Conservation (phyloP, 1,284 basidiomycete genomes). For the Cutaneotrichosporon sp. region DNA sequence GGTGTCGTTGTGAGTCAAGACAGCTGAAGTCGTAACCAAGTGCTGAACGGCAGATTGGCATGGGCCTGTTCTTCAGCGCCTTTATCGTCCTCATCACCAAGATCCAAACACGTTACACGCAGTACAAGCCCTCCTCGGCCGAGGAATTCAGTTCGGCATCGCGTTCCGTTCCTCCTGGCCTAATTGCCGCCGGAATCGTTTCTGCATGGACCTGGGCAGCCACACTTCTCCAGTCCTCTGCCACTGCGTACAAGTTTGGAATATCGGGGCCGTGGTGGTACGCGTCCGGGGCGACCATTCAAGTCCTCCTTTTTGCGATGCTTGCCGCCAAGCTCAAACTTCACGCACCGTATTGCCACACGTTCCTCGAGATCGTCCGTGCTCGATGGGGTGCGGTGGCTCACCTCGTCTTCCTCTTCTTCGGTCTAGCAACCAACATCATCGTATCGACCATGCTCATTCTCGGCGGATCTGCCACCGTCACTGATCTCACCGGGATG, state of each 20-base stretch:
- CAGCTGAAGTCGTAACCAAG: too few relatives aligned
- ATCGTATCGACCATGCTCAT: conserved; percentile 61
- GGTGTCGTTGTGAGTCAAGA: conserved; percentile 67
- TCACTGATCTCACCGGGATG: conserved; percentile 75
- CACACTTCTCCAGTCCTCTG: conserved; percentile 48
- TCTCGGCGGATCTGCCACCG: conserved; percentile 70
- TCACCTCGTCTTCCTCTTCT: conserved; percentile 73
- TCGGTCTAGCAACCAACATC: conserved; percentile 68
- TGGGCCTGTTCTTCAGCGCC: conserved; percentile 73
- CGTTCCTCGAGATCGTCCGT: conserved; percentile 59
- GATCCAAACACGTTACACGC: conserved; percentile 41
- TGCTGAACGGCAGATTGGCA: conserved; percentile 53
- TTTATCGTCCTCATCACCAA: conserved; percentile 58
- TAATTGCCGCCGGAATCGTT: conserved; percentile 86
- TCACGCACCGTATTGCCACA: conserved; percentile 52
- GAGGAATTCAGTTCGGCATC: conserved; percentile 74
- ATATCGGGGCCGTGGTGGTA: conserved; percentile 54
- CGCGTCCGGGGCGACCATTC: conserved; percentile 48
- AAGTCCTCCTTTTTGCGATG: conserved; percentile 55
- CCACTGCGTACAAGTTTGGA: conserved; percentile 62
- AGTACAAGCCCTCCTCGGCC: conserved; percentile 47
- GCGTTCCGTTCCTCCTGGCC: conserved; percentile 70
- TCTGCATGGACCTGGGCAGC: conserved; percentile 57
- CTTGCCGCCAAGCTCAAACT: conserved; percentile 57
- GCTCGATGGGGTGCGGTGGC: conserved; percentile 67